Percentiles rank a stretch among this genome's conserved stretches.
Evolutionary conservation across 2,329 filamentous ascomycete genomes (phyloP).

Genomic region (Diaporthe caulivora): DNA sequence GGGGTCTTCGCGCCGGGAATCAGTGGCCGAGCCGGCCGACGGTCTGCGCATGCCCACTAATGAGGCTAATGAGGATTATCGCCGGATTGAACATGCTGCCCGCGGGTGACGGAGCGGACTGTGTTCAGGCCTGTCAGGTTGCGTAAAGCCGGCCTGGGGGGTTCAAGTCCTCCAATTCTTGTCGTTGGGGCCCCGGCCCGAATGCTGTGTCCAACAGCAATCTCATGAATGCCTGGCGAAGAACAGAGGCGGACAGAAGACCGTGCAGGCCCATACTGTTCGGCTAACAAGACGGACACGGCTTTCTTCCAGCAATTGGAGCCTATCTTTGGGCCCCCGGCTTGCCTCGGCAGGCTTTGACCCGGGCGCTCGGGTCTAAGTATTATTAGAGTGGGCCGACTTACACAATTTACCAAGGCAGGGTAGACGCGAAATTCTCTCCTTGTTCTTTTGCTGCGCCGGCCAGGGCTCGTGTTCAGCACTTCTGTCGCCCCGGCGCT

Average conservation of each 20-base stretch:
- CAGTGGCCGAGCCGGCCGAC: conserved; percentile 18
- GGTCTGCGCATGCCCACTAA: background rate
- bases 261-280: conserved; percentile 17
- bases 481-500: background rate
- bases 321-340: background rate
- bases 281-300: background rate
- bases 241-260: conserved; percentile 4
- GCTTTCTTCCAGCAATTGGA: conserved; percentile 24
- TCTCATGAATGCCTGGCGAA: background rate
- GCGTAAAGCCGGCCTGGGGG: background rate
- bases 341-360: conserved; percentile 16
- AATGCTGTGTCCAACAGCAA: background rate
- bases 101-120: background rate
- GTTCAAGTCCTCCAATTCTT: background rate
- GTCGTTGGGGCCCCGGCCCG: conserved; percentile 1
- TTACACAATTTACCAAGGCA: background rate
- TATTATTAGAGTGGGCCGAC: background rate
- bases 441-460: background rate
- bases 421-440: background rate
- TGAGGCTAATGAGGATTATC: background rate
- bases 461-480: background rate
- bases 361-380: conserved; percentile 6
- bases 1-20: background rate
- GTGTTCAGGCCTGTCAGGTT: no score
- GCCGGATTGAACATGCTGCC: background rate